Base-by-base conservation (phyloP, 2,329 filamentous ascomycete species). In the Paraphaeosphaeria sporulosa region DNA sequence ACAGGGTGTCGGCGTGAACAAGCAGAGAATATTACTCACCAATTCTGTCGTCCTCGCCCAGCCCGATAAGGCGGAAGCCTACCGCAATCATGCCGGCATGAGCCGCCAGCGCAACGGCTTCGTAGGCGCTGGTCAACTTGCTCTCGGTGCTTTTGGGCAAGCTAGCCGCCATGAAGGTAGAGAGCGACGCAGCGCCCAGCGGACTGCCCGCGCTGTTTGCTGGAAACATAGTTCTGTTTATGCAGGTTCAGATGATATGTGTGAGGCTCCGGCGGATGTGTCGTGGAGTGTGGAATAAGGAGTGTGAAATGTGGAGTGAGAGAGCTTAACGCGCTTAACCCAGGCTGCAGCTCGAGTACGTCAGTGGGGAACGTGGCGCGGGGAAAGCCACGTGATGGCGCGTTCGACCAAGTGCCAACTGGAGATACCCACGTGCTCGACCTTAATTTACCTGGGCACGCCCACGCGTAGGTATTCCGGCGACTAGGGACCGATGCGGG, bases 1-100 rank as follows among this genome's bases (percentile, higher is more conserved):
- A 57, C 38, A 53, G 54, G 48, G 68, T 63, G 48, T 38, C 58
- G 2, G 30, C 53, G 43, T 43, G 17, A n/a, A 51, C 55, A 49
- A 17, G 50, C 25, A 38, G 43, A 3, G 34, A 30, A 55, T 19
- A n/a, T 23, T 48, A 68, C 80, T 61, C 79, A 92, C 91, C 85
- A 65, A 91, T 87, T 50, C 83, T 86, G 73, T 93, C 87, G 55
- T 94, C 92, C 78, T 98, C 93, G 50, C 90, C 86, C n/a, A 97
- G 89, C 1, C 94, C 94, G 19, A 93, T 79, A 3, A 98, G 84
- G 55, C 89, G 86, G 76, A 97, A 98, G 64, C 89, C 91, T 2
- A 94, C 87, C 9, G 89, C 89, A 25, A 87, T 76, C 88, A 98
- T 91, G 71, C 89, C 93, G 3, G 92, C 90, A 77, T 99, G 94